Conservation (phyloP, 78 protist species). For the Blattamonas nauphoetae region DNA sequence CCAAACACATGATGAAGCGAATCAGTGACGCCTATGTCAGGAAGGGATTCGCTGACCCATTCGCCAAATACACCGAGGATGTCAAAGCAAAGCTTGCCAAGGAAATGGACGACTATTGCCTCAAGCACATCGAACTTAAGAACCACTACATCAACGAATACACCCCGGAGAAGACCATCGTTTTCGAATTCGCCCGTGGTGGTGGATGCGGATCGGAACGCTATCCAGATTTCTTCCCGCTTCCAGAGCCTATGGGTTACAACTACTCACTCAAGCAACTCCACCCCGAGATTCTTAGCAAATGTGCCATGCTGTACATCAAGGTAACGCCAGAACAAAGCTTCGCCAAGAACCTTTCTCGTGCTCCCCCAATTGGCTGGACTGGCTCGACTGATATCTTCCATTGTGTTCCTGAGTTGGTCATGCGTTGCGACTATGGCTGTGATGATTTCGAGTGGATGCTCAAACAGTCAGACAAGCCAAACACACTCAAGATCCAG, state of each 20-base stretch:
- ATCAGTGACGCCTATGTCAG: background rate
- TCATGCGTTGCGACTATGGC: conserved; percentile 39
- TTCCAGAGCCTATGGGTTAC: conserved; percentile 15
- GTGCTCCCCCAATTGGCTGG: background rate
- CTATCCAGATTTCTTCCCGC: conserved; percentile 10
- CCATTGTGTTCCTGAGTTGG: conserved; percentile 34
- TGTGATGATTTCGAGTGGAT: conserved; percentile 25
- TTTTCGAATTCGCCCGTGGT: conserved; percentile 39
- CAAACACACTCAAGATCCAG: background rate
- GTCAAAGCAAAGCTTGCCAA: background rate
- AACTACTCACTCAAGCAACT: conserved; percentile 18
- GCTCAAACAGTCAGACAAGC: background rate
- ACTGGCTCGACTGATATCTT: conserved; percentile 1
- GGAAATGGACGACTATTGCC: background rate
- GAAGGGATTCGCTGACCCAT: background rate
- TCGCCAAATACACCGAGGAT: background rate
- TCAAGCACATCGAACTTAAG: background rate
- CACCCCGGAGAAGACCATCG: conserved; percentile 17
- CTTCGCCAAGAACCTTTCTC: conserved; percentile 15
- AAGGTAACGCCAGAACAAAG: conserved; percentile 35
- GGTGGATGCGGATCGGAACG: conserved; percentile 12
- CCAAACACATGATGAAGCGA: conserved; percentile 8
- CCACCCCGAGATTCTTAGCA: conserved; percentile 3
- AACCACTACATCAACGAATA: background rate
- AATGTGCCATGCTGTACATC: conserved; percentile 30